These are phyloP conservation scores for Suhomyces kilbournensis DNA, from an alignment of 805 yeast genomes.

Conservation along the genomic window DNA sequence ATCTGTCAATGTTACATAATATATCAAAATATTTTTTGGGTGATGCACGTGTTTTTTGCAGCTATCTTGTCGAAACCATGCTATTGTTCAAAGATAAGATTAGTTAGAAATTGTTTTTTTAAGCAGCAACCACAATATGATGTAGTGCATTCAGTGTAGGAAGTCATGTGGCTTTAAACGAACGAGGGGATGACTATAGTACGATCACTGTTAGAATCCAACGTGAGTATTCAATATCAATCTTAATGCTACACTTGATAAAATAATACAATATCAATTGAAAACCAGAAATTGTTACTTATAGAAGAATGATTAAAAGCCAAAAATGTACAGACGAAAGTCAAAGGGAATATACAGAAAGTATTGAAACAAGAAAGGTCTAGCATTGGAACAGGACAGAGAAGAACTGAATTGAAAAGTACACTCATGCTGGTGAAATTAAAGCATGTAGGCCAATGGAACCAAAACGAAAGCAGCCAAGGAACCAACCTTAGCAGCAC, in stretches of 20 bases:
- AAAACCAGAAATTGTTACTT: not conserved
- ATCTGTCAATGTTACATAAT: not conserved
- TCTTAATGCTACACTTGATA: not conserved
- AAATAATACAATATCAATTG: not conserved
- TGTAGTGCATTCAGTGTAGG: too few relatives aligned
- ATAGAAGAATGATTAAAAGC: not conserved
- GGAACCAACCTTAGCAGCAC: constrained; percentile 17
- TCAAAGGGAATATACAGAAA: not conserved
- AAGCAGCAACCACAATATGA: too few relatives aligned
- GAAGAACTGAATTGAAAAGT: not conserved
- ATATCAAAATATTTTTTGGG: not conserved
- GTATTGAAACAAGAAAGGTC: not conserved
- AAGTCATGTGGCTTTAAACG: too few relatives aligned
- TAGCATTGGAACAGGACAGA: not conserved
- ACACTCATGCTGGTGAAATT: not conserved
- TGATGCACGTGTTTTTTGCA: not conserved
- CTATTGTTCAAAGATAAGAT: not conserved
- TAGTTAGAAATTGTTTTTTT: too few relatives aligned
- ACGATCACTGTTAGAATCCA: too few relatives aligned
- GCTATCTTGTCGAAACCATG: not conserved
- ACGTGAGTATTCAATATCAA: too few relatives aligned
- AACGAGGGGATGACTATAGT: too few relatives aligned
- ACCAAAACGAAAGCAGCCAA: constrained; percentile 26
- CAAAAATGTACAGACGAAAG: not conserved
- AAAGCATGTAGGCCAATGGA: constrained; percentile 27